A percentile compares a stretch with the other conserved stretches of the same genome.
Conservation (phyloP, 192 early-diverging fungal genomes). For the Endogone sp. region DNA sequence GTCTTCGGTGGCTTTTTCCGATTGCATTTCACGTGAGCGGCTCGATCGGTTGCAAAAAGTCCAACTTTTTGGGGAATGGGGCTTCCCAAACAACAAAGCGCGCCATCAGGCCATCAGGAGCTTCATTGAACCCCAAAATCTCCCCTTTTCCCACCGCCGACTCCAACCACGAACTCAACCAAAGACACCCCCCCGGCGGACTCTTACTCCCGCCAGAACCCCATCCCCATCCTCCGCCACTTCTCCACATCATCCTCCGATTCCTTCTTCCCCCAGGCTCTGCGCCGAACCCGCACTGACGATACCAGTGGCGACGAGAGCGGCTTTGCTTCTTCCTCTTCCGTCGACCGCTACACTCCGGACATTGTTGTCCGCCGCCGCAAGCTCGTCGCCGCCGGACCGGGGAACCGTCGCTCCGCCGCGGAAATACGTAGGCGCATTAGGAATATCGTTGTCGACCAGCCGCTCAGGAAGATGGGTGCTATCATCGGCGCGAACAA, state of each 20-base stretch:
- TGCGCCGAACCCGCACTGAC: neutral
- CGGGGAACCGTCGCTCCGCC: slow-evolving; percentile 11
- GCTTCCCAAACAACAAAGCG: neutral
- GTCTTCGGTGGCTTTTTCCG: neutral
- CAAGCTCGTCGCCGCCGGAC: neutral
- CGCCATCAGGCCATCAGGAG: neutral
- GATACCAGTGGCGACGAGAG: slow-evolving; percentile 11
- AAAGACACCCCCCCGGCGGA: neutral
- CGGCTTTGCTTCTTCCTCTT: slow-evolving; percentile 32
- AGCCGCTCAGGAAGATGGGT: slow-evolving; percentile 2
- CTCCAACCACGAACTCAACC: neutral
- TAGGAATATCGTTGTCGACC: slow-evolving; percentile 2
- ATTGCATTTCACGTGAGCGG: neutral
- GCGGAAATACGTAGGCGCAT: neutral
- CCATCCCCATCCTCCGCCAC: neutral
- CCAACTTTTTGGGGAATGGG: too few species aligned
- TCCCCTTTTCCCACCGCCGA: too few species aligned
- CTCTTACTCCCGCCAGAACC: neutral
- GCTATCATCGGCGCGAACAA: slow-evolving; percentile 9
- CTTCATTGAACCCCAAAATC: too few species aligned
- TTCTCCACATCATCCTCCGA: neutral
- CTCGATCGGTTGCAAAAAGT: neutral
- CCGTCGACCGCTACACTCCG: slow-evolving; percentile 19
- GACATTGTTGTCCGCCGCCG: slow-evolving; percentile 11
- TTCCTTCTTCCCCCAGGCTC: too few species aligned